These are phyloP conservation scores for Neostapfia colusana DNA, from an alignment of 176 grass and related monocot species.

Conservation along the genomic window DNA sequence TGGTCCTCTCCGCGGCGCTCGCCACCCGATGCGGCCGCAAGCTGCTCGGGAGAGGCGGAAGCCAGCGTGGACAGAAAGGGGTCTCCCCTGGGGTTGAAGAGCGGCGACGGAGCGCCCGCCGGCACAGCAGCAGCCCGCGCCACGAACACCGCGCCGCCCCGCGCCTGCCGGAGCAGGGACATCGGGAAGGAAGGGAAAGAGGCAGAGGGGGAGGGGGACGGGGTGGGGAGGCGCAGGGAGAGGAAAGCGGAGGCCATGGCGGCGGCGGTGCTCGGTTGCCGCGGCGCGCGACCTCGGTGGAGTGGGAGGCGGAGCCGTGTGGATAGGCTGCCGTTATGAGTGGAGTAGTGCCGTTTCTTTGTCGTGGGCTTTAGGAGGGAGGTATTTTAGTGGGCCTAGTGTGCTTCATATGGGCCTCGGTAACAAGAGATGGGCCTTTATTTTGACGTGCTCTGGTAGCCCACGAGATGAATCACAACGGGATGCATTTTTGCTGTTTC, in stretches of 20 bases:
- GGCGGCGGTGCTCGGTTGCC: constrained; percentile 16
- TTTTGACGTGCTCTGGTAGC: not conserved
- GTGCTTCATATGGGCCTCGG: not conserved
- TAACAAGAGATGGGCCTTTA: too few species aligned
- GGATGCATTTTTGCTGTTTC: too few species aligned
- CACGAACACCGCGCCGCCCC: constrained; percentile 29
- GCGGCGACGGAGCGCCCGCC: constrained; percentile 30
- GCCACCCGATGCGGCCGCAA: constrained; percentile 40
- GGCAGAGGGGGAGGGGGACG: not conserved
- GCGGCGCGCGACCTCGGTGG: constrained; percentile 34
- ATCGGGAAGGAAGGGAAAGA: not conserved
- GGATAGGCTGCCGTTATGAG: constrained; percentile 42
- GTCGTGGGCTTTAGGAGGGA: constrained; percentile 25
- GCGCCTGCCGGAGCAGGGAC: constrained; percentile 13
- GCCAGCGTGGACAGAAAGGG: constrained; percentile 51
- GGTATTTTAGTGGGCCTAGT: not conserved
- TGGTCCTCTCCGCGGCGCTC: constrained; percentile 50
- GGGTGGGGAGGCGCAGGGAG: constrained; percentile 35
- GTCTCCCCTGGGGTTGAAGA: constrained; percentile 55
- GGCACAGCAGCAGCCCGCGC: constrained; percentile 24
- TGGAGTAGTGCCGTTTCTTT: constrained; percentile 4
- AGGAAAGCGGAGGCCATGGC: constrained; percentile 44
- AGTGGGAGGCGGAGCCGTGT: constrained; percentile 16
- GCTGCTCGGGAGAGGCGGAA: constrained; percentile 44
- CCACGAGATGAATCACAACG: not conserved